Base-by-base conservation (phyloP, 345 rosid species). In the Conringia planisiliqua region DNA sequence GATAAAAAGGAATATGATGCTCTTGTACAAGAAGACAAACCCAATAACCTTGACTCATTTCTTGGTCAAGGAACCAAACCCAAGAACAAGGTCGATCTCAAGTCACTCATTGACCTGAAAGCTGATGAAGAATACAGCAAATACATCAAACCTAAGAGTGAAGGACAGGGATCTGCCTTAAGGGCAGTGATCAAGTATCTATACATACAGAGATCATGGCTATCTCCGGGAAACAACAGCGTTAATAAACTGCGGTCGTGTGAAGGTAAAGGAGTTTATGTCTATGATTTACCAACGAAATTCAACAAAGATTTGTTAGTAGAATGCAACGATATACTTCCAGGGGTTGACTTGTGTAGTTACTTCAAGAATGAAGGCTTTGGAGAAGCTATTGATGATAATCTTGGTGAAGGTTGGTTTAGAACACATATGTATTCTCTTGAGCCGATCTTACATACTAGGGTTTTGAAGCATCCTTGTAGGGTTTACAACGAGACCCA, bases 201-300 rank as follows among this genome's bases (percentile, higher is more conserved):
- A 27, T 66, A 76, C 18, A 46, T 79, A 36, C 98, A 90, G 7
- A 80, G 98, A 57, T 87, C 95, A n/a, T 75, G 79, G 79, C 7
- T 60, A 43, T 40, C 62, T 22, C 57, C 29, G 10, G 42, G 13
- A 29, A 30, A 60, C 18, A 43, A 29, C 7, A 14, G n/a, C 14
- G 16, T 11, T 9, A 22, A 50, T 38, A 66, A 26, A 12, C 8
- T 9, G 3, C 27, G 48, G 12, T 66, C 81, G 0, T 88, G 98
- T 52, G 79, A 86, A n/a, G 91, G 87, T 9, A 84, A 70, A 68
- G 91, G 91, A 27, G 55, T 90, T 20, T 88, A 76, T 70, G 92
- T 92, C 63, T 88, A 92, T 61, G 86, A 90, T 69, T 64, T 90
- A 72, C 91, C 96, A 3, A 54, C 87, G 3, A 92, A 88, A 77